Percentiles rank a stretch among this genome's conserved stretches.
Evolutionary conservation across 2,329 filamentous ascomycete species (phyloP).

Genomic region (Cercospora brassicicola): DNA sequence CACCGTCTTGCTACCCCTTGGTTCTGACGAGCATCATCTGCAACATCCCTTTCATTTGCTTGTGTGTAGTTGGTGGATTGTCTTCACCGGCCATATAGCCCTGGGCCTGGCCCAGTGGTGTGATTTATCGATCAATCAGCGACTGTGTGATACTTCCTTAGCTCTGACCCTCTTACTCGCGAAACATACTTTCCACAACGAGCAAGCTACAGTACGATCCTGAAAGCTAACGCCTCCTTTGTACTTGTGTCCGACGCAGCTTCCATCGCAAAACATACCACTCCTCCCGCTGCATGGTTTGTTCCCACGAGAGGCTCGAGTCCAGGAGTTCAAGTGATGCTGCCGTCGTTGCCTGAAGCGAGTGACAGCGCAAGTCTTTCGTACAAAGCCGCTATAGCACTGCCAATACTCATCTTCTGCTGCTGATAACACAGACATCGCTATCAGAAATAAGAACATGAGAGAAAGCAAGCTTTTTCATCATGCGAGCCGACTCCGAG

Average conservation of each 20-base stretch:
- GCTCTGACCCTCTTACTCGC: background rate
- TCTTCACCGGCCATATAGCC: background rate
- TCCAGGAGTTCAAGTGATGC: too few relatives aligned
- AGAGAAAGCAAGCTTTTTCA: background rate
- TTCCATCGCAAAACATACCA: background rate
- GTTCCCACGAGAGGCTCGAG: background rate
- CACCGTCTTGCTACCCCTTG: background rate
- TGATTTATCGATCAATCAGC: background rate
- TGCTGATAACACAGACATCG: background rate
- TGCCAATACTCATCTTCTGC: background rate
- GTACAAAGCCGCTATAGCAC: background rate
- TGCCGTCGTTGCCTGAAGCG: background rate
- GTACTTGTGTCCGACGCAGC: background rate
- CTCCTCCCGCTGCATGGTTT: background rate
- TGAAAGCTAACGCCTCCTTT: background rate
- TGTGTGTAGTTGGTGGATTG: background rate
- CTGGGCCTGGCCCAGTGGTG: background rate
- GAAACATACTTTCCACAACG: background rate
- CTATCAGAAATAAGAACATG: background rate
- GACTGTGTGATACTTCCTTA: background rate
- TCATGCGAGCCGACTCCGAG: background rate
- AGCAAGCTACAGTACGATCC: background rate
- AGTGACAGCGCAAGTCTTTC: background rate
- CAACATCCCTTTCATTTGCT: background rate
- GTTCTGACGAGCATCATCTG: background rate